Conservation (phyloP, 345 rosid species). For the Acer yangbiense region DNA sequence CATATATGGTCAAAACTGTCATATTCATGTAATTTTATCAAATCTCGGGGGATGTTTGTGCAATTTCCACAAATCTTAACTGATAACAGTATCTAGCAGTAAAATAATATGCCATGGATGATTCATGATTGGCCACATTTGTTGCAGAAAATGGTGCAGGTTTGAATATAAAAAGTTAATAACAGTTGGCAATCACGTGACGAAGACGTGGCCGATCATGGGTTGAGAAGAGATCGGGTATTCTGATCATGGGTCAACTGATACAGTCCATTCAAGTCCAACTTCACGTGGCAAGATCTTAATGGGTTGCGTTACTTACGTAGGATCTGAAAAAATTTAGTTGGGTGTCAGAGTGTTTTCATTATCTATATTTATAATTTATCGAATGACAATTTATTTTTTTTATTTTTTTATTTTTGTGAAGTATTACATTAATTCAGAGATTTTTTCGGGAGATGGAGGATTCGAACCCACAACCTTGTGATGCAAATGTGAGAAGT, state of each 20-base stretch:
- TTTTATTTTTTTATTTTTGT: too few species aligned
- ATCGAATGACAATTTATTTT: too few species aligned
- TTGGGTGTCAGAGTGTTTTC: too few species aligned
- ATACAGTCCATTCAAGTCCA: neutral
- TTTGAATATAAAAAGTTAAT: neutral
- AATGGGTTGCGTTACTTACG: neutral
- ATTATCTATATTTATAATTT: too few species aligned
- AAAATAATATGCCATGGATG: neutral
- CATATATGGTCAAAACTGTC: too few species aligned
- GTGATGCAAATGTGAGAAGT: too few species aligned
- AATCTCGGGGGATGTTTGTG: too few species aligned
- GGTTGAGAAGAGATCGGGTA: neutral
- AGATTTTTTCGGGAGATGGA: too few species aligned
- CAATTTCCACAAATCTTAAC: too few species aligned
- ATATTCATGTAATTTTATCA: too few species aligned
- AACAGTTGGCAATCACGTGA: conserved; percentile 3
- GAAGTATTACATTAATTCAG: too few species aligned
- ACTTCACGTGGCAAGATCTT: neutral
- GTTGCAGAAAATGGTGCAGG: neutral
- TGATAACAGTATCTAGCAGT: neutral
- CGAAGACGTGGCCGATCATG: neutral
- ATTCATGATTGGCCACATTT: conserved; percentile 1
- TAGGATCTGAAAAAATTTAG: neutral
- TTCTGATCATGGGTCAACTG: neutral
- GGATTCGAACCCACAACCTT: too few species aligned